These are phyloP conservation scores for Metschnikowia similis DNA, from an alignment of 805 yeast genomes.

Conservation along the genomic window DNA sequence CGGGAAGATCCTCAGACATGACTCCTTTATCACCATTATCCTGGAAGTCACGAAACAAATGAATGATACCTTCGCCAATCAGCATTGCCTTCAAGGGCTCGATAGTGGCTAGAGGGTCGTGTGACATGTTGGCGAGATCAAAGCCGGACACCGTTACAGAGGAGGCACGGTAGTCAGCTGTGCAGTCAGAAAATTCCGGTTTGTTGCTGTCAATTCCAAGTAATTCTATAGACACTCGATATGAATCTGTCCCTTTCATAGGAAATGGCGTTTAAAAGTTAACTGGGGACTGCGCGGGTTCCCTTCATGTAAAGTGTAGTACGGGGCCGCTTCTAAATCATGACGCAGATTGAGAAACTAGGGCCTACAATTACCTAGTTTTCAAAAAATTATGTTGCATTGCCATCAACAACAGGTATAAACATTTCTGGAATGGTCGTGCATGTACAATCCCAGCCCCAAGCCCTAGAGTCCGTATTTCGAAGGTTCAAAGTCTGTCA, in stretches of 20 bases:
- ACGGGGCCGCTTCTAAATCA: not conserved
- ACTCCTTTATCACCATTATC: conserved; percentile 4
- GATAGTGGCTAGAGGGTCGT: conserved; percentile 8
- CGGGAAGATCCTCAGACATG: conserved; percentile 18
- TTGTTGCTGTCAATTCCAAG: not conserved
- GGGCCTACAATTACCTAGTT: not conserved
- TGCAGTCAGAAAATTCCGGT: not conserved
- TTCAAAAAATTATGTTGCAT: not conserved
- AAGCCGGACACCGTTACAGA: conserved; percentile 20
- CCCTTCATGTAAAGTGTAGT: not conserved
- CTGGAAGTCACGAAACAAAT: conserved; percentile 54
- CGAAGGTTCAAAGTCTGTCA: conserved; percentile 13
- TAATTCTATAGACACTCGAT: conserved; percentile 32
- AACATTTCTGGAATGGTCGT: too few species aligned
- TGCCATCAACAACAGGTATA: too few species aligned
- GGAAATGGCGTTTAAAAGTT: not conserved
- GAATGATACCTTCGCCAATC: conserved; percentile 70
- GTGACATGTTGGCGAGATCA: conserved; percentile 9
- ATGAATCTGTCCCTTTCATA: conserved; percentile 42
- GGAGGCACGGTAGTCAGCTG: conserved; percentile 32
- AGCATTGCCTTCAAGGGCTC: conserved; percentile 58
- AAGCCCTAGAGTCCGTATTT: conserved; percentile 15
- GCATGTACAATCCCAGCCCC: not conserved
- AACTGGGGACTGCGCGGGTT: not conserved
- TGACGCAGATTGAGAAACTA: not conserved